These are phyloP conservation scores for Cruciata laevipes DNA, from an alignment of 257 asterid species.

Conservation along the genomic window DNA sequence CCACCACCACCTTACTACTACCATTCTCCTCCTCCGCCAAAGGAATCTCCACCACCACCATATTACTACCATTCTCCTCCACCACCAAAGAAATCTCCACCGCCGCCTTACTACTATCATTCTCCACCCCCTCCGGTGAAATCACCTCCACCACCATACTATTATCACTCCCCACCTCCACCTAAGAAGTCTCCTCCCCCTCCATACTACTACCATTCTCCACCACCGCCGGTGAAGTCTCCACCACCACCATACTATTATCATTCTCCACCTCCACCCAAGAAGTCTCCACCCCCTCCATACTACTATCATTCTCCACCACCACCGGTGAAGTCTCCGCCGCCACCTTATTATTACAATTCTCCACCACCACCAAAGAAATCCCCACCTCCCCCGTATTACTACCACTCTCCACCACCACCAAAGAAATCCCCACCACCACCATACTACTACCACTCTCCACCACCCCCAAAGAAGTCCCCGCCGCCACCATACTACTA, in stretches of 20 bases:
- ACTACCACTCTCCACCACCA: slow-evolving; percentile 41
- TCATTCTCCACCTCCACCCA: slow-evolving; percentile 30
- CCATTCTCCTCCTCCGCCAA: slow-evolving; percentile 34
- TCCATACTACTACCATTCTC: slow-evolving; percentile 31
- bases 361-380: slow-evolving; percentile 19
- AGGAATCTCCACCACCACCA: slow-evolving; percentile 28
- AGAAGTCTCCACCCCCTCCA: slow-evolving; percentile 31
- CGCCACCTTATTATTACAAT: slow-evolving; percentile 21
- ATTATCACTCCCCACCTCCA: slow-evolving; percentile 37
- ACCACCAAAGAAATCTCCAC: slow-evolving; percentile 27
- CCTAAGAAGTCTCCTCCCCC: slow-evolving; percentile 22
- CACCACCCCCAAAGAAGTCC: slow-evolving; percentile 24
- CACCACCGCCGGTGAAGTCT: slow-evolving; percentile 28
- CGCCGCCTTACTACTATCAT: slow-evolving; percentile 32
- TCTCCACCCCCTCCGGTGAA: slow-evolving; percentile 37
- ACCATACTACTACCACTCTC: slow-evolving; percentile 18
- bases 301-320: slow-evolving; percentile 22
- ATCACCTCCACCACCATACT: slow-evolving; percentile 37
- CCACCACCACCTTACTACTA: slow-evolving; percentile 31
- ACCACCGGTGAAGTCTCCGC: slow-evolving; percentile 28
- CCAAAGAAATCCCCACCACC: slow-evolving; percentile 29
- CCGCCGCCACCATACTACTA: slow-evolving; percentile 23
- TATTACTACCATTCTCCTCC: slow-evolving; percentile 28
- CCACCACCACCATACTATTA: slow-evolving; percentile 36
- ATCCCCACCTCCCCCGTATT: slow-evolving; percentile 26